phyloP scores from a whole-genome alignment of 371 early-diverging fungal genomes.

The Mortierella sp. region DNA sequence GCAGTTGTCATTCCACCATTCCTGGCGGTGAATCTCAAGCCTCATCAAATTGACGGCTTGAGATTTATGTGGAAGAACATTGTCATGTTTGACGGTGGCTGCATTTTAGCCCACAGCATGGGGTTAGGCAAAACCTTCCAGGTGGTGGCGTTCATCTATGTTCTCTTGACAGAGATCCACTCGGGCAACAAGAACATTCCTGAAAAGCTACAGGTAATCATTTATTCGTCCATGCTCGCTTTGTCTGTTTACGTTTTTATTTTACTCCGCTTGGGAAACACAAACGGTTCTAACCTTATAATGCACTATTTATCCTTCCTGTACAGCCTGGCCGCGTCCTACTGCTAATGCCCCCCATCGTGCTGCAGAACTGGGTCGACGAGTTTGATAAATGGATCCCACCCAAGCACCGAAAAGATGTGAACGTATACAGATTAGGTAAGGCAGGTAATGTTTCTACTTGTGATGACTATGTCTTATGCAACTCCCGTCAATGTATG shows the following conservation, averaged over 20 bases:
- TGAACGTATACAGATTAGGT: constrained; percentile 47
- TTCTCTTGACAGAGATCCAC: constrained; percentile 66
- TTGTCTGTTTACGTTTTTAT: background rate
- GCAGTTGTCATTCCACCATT: constrained; percentile 67
- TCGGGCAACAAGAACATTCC: constrained; percentile 60
- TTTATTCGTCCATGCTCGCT: background rate
- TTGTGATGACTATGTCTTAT: background rate
- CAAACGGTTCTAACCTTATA: background rate
- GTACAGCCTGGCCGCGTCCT: constrained; percentile 74
- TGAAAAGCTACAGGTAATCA: constrained; percentile 58
- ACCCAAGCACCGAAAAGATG: constrained; percentile 28
- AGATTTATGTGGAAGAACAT: constrained; percentile 85
- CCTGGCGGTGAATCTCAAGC: constrained; percentile 66
- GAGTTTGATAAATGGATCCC: constrained; percentile 82
- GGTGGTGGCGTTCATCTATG: constrained; percentile 79
- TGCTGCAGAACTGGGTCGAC: constrained; percentile 81
- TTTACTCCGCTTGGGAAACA: background rate
- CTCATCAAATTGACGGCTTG: constrained; percentile 83
- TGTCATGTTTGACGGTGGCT: constrained; percentile 77
- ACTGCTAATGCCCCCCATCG: constrained; percentile 84
- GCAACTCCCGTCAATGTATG: background rate
- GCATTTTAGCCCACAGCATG: constrained; percentile 93
- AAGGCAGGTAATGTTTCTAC: constrained; percentile 23
- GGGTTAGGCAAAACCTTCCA: constrained; percentile 93
- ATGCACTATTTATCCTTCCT: background rate